Evolutionary conservation across 2,329 filamentous ascomycete species (phyloP), one percentile per base, ranked within the genome.

Genomic region (Monosporascus ibericus): DNA sequence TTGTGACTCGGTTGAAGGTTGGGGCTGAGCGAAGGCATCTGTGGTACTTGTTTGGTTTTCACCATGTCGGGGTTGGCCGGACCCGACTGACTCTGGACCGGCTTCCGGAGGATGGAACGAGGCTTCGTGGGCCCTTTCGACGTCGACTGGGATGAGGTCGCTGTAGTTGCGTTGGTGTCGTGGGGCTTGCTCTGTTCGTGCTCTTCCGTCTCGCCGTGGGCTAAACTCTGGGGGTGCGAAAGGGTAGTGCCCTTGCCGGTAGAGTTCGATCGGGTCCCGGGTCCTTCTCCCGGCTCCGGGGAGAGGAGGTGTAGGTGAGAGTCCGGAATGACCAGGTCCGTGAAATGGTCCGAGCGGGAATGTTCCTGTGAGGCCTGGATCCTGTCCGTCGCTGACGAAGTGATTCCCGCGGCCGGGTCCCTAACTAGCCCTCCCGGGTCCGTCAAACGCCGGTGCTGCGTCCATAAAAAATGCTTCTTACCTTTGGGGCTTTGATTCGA

Each of bases 61-160:
- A 11, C 36, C 40, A 30, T 38, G 18, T 51, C 18, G 51, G 48
- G 27, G 48, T 57, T 58, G 52, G 44, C 48, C 11, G 52, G 53
- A 27, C 52, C 55, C 50, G 54, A 56, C 46, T 38, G 68, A 55
- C 46, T 65, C 60, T 58, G 64, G 52, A 49, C 63, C 55, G 58
- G 58, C 51, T 49, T 64, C 52, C 38, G 66, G 58, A 51, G 63
- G 54, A 58, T 62, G 49, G 55, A 55, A 52, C 57, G 59, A 56
- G 60, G 58, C 49, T 52, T 70, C 64, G 56, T 66, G 47, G 54
- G 58, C 54, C 51, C 58, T 58, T 51, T 70, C 63, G 48, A 61
- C 50, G 50, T 68, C 63, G 58, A 70, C 62, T 52, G 71, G 65
- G 55, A 72, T 69, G 62, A 70, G 63, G 53, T 73, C 69, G 53